A percentile compares a stretch with the other conserved stretches of the same genome.
Evolutionary conservation across 2,329 filamentous ascomycete species (phyloP).

Genomic region (Aspergillus sp.): DNA sequence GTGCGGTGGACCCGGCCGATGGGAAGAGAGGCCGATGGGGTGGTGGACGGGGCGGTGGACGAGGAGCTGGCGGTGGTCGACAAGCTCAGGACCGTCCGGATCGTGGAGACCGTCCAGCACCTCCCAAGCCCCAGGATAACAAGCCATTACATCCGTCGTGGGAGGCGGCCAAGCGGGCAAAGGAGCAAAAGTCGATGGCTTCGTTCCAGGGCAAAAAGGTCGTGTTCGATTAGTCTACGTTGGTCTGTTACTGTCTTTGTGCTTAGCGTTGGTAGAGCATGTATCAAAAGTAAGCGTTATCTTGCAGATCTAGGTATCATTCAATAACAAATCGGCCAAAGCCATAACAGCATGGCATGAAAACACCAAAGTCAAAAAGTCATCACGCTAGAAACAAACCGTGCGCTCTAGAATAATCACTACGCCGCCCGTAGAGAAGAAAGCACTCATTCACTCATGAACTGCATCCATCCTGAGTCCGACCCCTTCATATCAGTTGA

Average conservation of each 20-base stretch:
- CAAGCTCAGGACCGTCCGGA: slow-evolving; percentile 17
- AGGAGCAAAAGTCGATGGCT: slow-evolving; percentile 47
- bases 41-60: slow-evolving; percentile 9
- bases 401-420: slow-evolving; percentile 1
- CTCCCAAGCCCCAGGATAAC: slow-evolving; percentile 36
- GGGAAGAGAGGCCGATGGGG: slow-evolving; percentile 26
- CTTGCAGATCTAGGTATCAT: slow-evolving; percentile 15
- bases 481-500: slow-evolving; percentile 25
- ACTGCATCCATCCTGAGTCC: slow-evolving; percentile 35
- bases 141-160: slow-evolving; percentile 63
- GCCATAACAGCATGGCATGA: slow-evolving; percentile 1
- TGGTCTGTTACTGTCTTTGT: background rate
- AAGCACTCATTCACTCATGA: slow-evolving; percentile 27
- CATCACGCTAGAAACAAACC: slow-evolving; percentile 3
- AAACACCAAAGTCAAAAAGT: slow-evolving; percentile 2
- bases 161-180: slow-evolving; percentile 61
- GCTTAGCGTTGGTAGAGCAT: background rate
- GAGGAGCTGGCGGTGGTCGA: slow-evolving; percentile 10
- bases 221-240: slow-evolving; percentile 53
- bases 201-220: slow-evolving; percentile 62
- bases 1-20: slow-evolving; percentile 44
- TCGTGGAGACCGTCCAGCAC: slow-evolving; percentile 10
- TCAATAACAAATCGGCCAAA: background rate
- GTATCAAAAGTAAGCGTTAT: slow-evolving; percentile 2
- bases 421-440: background rate